Evolutionary conservation across 805 yeast species (phyloP).

Genomic region (Saturnispora sanitii): DNA sequence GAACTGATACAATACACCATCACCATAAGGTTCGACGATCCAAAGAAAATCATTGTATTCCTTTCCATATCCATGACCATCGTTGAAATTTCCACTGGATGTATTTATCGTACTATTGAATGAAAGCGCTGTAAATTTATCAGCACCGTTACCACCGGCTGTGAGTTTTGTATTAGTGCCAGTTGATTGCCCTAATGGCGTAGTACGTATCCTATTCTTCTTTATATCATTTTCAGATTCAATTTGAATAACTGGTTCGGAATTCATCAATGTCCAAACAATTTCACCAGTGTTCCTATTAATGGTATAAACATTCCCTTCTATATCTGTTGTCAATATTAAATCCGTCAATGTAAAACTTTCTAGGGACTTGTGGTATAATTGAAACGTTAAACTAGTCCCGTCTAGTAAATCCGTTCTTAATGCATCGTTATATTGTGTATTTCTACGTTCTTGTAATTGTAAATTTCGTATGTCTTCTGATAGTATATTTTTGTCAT

Average conservation of each 20-base stretch:
- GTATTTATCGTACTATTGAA: neutral
- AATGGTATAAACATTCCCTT: conserved; percentile 78
- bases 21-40: conserved; percentile 86
- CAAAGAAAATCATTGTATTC: conserved; percentile 38
- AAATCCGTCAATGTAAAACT: conserved; percentile 37
- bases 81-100: neutral
- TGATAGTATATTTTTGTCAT: too few species aligned
- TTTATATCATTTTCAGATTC: conserved; percentile 16
- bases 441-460: too few species aligned
- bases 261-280: conserved; percentile 66
- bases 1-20: conserved; percentile 77
- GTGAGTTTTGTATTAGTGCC: neutral
- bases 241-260: conserved; percentile 46
- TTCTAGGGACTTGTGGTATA: conserved; percentile 12
- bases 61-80: neutral
- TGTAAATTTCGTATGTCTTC: too few species aligned
- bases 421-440: conserved; percentile 4
- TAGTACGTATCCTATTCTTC: neutral
- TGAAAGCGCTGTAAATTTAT: neutral
- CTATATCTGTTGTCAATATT: conserved; percentile 67
- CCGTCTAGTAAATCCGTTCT: conserved; percentile 1
- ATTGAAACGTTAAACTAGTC: neutral
- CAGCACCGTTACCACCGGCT: neutral
- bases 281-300: conserved; percentile 65
- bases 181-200: neutral